phyloP scores from a whole-genome alignment of 352 stramenopile species.

The Phytopythium kandeliae region DNA sequence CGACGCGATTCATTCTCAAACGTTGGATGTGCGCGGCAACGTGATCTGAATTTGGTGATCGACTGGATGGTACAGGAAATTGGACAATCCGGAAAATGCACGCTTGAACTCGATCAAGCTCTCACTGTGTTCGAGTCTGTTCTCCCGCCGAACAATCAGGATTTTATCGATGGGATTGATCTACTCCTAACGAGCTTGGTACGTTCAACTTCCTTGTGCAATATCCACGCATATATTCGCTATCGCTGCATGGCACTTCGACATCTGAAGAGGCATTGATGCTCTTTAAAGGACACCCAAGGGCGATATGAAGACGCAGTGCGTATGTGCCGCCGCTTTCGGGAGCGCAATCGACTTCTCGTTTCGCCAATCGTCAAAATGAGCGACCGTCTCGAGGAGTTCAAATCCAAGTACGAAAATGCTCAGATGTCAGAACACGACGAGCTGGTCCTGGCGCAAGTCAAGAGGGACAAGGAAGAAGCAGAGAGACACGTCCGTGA shows the following conservation, averaged over 20 bases:
- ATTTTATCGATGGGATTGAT: conserved; percentile 29
- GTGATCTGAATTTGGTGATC: not conserved
- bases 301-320: conserved; percentile 22
- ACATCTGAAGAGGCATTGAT: too few relatives aligned
- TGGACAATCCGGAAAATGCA: conserved; percentile 12
- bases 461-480: conserved; percentile 12
- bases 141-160: conserved; percentile 32
- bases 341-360: conserved; percentile 8
- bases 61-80: conserved; percentile 17
- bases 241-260: too few relatives aligned
- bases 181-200: conserved; percentile 45
- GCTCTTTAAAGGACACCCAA: conserved; percentile 13
- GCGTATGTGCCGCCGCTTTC: conserved; percentile 13
- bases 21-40: not conserved
- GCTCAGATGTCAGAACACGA: conserved; percentile 29
- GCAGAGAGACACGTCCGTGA: conserved; percentile 16
- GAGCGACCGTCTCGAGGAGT: conserved; percentile 19
- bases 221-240: too few relatives aligned
- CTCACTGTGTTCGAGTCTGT: conserved; percentile 30
- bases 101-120: conserved; percentile 18
- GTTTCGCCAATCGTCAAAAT: conserved; percentile 14
- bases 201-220: conserved; percentile 1
- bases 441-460: conserved; percentile 16
- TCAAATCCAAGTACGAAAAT: conserved; percentile 31
- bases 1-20: not conserved